Evolutionary conservation across 495 filamentous ascomycete species (phyloP), one percentile per base, ranked within the genome.

Genomic region (Penicillium roqueforti): DNA sequence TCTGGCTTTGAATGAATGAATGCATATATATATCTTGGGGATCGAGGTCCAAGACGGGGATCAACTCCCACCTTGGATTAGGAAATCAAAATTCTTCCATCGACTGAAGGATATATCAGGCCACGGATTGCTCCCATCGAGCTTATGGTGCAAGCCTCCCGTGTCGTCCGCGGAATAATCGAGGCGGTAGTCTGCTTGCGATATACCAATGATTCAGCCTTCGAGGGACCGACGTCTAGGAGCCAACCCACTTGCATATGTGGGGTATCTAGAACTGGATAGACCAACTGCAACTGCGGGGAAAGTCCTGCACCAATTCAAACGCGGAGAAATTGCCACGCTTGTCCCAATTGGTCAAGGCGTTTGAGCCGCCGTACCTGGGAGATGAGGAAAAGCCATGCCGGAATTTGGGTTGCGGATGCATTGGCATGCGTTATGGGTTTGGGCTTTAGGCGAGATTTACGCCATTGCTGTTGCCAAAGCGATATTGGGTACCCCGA

Each of bases 91-190:
- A 29, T 37, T 38, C 13, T 48, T 29, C 46, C 26, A 22, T 42
- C 16, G 19, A 41, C 13, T n/a, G 10, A 32, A 32, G 18, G 16
- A 23, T 10, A 11, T 16, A 42, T 32, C 18, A 42, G 20, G 1
- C 47, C 47, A 40, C 23, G 4, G 39, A 6, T 2, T 31, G n/a
- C 10, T 19, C 3, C 23, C 13, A 4, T 23, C 11, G 16, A 13
- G 18, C 13, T 36, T 3, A 14, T 32, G 6, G 11, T 6, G 20
- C 20, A 10, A 16, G 42, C 8, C 20, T 16, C 36, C 60, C 57
- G 57, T 60, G 60, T 53, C 57, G 51, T 60, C 54, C 60, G 47
- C 25, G 60, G 58, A 51, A 56, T 51, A 40, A 19, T 25, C n/a
- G 25, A 42, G 22, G 40, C 40, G 40, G 40, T 6, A 25, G 40